Evolutionary conservation across 345 rosid genomes (phyloP), one percentile per base, ranked within the genome.

Genomic region (Fremontodendron californicum): DNA sequence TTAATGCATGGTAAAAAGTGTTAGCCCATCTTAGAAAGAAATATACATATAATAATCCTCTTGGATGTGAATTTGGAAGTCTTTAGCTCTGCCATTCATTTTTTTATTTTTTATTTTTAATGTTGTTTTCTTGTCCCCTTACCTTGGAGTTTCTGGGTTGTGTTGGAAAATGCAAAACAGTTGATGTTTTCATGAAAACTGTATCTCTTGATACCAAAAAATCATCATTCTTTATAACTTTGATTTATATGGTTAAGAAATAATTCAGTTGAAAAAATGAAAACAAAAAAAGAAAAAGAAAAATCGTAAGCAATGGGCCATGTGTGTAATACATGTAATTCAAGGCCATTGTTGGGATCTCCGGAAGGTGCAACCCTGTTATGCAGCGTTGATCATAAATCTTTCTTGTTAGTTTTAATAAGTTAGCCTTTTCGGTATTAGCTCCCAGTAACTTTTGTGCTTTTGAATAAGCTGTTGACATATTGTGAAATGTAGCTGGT

Each of bases 181-280:
- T 46, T 25, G 15, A 27, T n/a, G 49, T 42, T 55, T 40, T 40
- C 12, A 9, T 42, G 46, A 65, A 54, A 70, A 57, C 27, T 31
- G 43, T 37, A 74, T 46, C 45, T 40, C 46, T 70, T 23, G 40
- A 67, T 51, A 75, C 70, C 68, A 11, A 25, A 74, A n/a, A 31
- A 21, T 71, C 39, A 49, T 74, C 11, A 51, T 43, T 71, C 45
- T 73, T 46, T 46, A 66, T 57, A 16, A 55, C 27, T 65, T 71
- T 39, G 73, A 40, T 74, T 72, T 73, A 39, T 35, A n/a, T 69
- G 75, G 39, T 60, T 57, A 71, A 31, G 68, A 35, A 52, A 66
- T 77, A 76, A 65, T 73, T 61, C 40, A 23, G 55, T 42, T 55
- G 5, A 33, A 29, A 70, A 16, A 64, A 29, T 1, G 0, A 29